Evolutionary conservation across 2,329 filamentous ascomycete genomes (phyloP).

Genomic region (Trichocomaceae sp.): DNA sequence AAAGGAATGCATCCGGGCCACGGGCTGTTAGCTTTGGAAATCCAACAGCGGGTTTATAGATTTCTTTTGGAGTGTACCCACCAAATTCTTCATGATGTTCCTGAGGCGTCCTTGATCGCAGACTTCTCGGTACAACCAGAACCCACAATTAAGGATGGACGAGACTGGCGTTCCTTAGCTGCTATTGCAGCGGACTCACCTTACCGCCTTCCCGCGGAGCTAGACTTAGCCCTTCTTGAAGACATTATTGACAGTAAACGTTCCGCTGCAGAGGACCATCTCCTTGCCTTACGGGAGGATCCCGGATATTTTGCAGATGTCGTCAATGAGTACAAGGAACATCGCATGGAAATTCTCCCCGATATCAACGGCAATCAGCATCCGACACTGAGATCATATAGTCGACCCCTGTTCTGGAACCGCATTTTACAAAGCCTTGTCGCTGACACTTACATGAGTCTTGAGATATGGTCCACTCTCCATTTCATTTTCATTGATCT

Average conservation of each 20-base stretch:
- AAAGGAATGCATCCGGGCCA: background rate
- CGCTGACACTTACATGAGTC: background rate
- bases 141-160: background rate
- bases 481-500: background rate
- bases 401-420: background rate
- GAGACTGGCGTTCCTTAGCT: background rate
- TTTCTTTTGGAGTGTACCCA: background rate
- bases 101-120: background rate
- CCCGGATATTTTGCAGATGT: constrained; percentile 49
- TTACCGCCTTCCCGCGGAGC: background rate
- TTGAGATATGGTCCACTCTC: background rate
- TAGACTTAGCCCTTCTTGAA: background rate
- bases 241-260: constrained; percentile 27
- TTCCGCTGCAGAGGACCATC: constrained; percentile 46
- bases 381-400: background rate
- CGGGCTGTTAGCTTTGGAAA: background rate
- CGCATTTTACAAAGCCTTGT: background rate
- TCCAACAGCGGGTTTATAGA: background rate
- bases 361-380: background rate
- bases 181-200: background rate
- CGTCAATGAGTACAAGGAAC: constrained; percentile 28
- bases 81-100: background rate
- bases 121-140: background rate
- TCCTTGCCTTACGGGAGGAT: constrained; percentile 53
- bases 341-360: background rate